phyloP scores from a whole-genome alignment of 176 grass and related monocot species.

The Carex pumila region DNA sequence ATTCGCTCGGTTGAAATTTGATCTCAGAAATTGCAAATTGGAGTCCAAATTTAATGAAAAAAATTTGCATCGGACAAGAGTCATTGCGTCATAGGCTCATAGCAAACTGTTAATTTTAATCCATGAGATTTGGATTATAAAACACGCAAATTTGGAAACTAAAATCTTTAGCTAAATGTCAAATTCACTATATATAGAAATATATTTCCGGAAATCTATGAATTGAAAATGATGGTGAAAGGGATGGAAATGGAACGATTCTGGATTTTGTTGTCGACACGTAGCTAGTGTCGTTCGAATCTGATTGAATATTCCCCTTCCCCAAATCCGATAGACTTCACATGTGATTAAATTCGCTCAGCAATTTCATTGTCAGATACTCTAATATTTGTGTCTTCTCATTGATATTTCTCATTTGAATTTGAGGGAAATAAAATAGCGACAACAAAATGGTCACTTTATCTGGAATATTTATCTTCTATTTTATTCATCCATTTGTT shows the following conservation, averaged over 20 bases:
- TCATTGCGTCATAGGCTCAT: too few relatives aligned
- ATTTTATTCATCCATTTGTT: too few relatives aligned
- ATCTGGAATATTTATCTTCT: too few relatives aligned
- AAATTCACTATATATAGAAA: neutral
- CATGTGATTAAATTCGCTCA: neutral
- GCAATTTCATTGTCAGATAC: neutral
- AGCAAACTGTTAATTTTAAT: neutral
- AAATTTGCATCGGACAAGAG: too few relatives aligned
- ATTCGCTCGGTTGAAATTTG: too few relatives aligned
- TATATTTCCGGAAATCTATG: neutral
- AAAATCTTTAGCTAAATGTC: neutral
- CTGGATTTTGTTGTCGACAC: neutral
- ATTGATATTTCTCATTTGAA: neutral
- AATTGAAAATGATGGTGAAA: neutral
- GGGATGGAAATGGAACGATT: neutral
- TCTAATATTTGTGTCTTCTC: neutral
- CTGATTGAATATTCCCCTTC: neutral
- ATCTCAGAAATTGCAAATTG: too few relatives aligned
- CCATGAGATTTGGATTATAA: neutral
- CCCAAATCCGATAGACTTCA: neutral
- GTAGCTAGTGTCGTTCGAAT: neutral
- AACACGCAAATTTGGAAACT: neutral
- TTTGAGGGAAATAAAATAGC: neutral
- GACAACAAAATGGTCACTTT: neutral
- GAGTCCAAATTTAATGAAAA: too few relatives aligned